Conservation (phyloP, 2,329 filamentous ascomycete genomes). For the Diplodia sapinea region DNA sequence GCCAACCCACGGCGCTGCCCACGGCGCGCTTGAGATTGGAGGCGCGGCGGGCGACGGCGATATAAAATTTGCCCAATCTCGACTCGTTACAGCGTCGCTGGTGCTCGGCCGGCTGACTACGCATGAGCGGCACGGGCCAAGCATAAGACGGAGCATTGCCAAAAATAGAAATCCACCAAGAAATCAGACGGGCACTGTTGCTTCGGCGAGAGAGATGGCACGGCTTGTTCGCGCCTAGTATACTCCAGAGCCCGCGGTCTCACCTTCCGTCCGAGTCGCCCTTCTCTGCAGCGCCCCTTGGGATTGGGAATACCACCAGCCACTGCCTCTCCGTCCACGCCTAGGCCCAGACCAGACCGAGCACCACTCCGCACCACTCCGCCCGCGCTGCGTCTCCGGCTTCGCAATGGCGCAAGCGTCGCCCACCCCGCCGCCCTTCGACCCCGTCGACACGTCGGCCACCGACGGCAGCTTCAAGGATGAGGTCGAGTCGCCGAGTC, state of each 20-base stretch:
- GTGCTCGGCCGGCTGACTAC: conserved; percentile 27
- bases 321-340: conserved; percentile 1
- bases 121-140: conserved; percentile 25
- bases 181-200: conserved; percentile 29
- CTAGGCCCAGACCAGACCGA: conserved; percentile 19
- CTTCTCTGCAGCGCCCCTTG: conserved; percentile 2
- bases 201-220: conserved; percentile 28
- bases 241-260: neutral
- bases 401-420: conserved; percentile 37
- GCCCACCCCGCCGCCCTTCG: conserved; percentile 45
- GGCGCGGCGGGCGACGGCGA: neutral
- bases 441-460: conserved; percentile 51
- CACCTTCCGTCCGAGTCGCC: neutral
- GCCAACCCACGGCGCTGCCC: neutral
- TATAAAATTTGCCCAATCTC: conserved; percentile 28
- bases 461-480: conserved; percentile 42
- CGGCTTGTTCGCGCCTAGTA: conserved; percentile 18
- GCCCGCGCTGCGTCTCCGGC: conserved; percentile 33
- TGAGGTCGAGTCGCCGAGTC: conserved; percentile 54
- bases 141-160: conserved; percentile 31
- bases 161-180: conserved; percentile 30
- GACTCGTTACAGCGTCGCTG: conserved; percentile 16
- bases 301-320: conserved; percentile 1
- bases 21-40: neutral
- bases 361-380: conserved; percentile 20